Percentiles rank a stretch among this genome's conserved stretches.
Evolutionary conservation across 805 yeast genomes (phyloP).

Genomic region (Pichia exigua): DNA sequence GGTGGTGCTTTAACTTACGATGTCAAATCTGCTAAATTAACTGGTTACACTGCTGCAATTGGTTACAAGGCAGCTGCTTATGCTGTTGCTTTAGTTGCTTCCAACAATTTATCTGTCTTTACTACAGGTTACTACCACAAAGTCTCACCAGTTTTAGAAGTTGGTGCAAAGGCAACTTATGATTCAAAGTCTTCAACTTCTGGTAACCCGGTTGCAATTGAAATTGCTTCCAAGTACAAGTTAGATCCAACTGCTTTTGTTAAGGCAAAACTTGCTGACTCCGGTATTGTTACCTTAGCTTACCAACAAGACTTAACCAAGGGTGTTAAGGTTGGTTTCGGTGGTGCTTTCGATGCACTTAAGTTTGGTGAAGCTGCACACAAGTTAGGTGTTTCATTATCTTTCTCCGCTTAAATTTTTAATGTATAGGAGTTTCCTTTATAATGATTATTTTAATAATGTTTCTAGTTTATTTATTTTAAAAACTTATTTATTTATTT

Average conservation of each 20-base stretch:
- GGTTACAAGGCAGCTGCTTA: constrained; percentile 89
- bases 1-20: constrained; percentile 98
- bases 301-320: constrained; percentile 94
- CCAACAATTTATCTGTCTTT: constrained; percentile 80
- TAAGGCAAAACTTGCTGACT: constrained; percentile 95
- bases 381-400: constrained; percentile 92
- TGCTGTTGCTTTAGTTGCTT: constrained; percentile 77
- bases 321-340: constrained; percentile 94
- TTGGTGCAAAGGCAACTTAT: constrained; percentile 96
- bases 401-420: constrained; percentile 73
- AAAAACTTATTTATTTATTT: neutral
- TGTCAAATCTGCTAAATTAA: constrained; percentile 83
- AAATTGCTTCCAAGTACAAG: constrained; percentile 91
- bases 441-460: neutral
- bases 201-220: constrained; percentile 77
- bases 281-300: constrained; percentile 88
- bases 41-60: constrained; percentile 87
- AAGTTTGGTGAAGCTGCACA: constrained; percentile 94
- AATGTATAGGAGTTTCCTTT: too few relatives aligned
- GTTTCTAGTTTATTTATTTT: neutral
- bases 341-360: constrained; percentile 94
- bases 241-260: constrained; percentile 84
- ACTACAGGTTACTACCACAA: constrained; percentile 96
- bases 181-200: constrained; percentile 72
- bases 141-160: constrained; percentile 86